Conservation (phyloP, 208 protist species). For the Giardia duodenalis region DNA sequence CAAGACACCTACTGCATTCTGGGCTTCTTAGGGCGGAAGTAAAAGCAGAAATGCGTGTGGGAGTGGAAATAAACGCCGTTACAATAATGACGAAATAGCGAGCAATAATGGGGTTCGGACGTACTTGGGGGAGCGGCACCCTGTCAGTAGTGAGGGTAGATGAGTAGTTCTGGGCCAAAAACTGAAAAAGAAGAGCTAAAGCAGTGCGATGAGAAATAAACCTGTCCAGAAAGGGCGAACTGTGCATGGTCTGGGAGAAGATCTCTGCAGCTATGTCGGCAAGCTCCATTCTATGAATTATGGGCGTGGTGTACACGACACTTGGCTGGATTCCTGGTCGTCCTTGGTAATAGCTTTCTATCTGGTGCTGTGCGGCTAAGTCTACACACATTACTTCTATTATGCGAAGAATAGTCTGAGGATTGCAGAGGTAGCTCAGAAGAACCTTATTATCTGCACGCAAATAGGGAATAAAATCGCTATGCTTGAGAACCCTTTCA, state of each 20-base stretch:
- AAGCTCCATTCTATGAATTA: background rate
- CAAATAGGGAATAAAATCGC: background rate
- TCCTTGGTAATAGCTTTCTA: background rate
- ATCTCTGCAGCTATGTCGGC: background rate
- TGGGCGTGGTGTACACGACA: background rate
- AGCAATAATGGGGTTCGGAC: background rate
- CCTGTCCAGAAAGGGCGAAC: background rate
- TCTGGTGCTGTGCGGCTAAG: background rate
- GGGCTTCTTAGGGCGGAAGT: background rate
- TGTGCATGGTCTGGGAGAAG: background rate
- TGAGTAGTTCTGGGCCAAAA: too few species aligned
- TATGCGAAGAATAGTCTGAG: background rate
- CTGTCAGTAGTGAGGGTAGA: too few species aligned
- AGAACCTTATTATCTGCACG: background rate
- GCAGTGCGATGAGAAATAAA: background rate
- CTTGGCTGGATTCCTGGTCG: background rate
- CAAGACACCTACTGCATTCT: background rate
- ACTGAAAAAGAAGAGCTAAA: background rate
- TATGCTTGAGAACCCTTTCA: background rate
- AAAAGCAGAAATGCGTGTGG: background rate
- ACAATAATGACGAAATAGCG: background rate
- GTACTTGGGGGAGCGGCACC: background rate
- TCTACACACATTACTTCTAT: background rate
- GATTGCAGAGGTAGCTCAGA: background rate
- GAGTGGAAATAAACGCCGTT: background rate